Evolutionary conservation across 1,284 basidiomycete species (phyloP).

Genomic region (Microbotryum silenes-acaulis): DNA sequence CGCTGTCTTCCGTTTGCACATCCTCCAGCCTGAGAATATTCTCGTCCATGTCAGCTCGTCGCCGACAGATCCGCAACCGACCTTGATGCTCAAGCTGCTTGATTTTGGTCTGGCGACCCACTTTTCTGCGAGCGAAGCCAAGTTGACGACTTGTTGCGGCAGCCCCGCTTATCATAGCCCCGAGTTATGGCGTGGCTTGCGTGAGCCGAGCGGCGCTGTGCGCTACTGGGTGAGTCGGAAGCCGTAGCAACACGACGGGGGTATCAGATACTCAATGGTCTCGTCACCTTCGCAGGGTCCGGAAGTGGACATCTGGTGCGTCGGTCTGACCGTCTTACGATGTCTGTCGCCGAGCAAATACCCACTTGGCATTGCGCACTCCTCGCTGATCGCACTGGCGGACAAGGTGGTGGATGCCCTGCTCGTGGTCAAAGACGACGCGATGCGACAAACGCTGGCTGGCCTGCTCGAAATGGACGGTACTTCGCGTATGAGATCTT

Average conservation of each 20-base stretch:
- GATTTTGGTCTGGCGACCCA: conserved; percentile 53
- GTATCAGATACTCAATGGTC: not conserved
- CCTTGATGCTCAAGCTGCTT: conserved; percentile 44
- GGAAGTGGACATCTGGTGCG: conserved; percentile 53
- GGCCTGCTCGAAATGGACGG: conserved; percentile 47
- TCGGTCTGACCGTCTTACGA: conserved; percentile 49
- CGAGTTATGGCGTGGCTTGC: conserved; percentile 49
- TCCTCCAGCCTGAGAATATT: conserved; percentile 41
- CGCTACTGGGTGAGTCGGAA: conserved; percentile 42
- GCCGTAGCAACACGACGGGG: too few relatives aligned
- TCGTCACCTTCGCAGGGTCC: conserved; percentile 41
- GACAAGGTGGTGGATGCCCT: conserved; percentile 43
- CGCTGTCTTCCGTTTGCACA: not conserved
- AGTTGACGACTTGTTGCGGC: conserved; percentile 52
- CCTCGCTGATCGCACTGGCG: conserved; percentile 44
- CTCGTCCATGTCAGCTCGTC: conserved; percentile 42
- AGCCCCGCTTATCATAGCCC: conserved; percentile 44
- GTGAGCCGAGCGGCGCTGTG: conserved; percentile 46
- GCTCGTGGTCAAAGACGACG: conserved; percentile 41
- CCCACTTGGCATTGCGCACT: conserved; percentile 49
- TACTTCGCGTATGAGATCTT: conserved; percentile 44
- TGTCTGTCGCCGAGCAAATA: conserved; percentile 48
- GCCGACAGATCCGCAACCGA: conserved; percentile 24
- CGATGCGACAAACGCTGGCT: conserved; percentile 43
- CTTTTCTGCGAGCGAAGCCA: conserved; percentile 49